Conservation (phyloP, 495 filamentous ascomycete species). For the Penicillium roqueforti region DNA sequence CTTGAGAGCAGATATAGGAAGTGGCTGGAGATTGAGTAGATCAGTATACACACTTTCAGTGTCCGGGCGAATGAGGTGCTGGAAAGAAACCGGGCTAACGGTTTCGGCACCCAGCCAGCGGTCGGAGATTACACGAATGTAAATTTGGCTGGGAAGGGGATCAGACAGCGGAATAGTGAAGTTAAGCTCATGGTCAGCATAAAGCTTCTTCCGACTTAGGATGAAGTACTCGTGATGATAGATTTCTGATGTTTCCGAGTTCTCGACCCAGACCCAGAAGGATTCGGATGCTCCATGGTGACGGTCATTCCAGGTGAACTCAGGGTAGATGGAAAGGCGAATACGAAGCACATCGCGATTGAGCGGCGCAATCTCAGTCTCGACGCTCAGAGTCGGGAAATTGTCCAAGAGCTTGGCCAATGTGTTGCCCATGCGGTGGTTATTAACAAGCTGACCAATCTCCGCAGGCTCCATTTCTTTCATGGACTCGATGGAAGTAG, state of each 20-base stretch:
- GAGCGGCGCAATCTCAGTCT: conserved; percentile 89
- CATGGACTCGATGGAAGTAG: conserved; percentile 72
- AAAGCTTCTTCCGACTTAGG: conserved; percentile 77
- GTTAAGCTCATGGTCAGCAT: conserved; percentile 93
- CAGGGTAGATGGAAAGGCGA: conserved; percentile 75
- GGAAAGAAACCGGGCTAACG: conserved; percentile 90
- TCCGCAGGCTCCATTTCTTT: conserved; percentile 89
- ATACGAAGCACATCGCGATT: conserved; percentile 93
- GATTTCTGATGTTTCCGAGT: conserved; percentile 95
- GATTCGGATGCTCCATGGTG: conserved; percentile 91
- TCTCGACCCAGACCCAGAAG: conserved; percentile 98
- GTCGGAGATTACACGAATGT: conserved; percentile 89
- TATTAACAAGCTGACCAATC: conserved; percentile 89
- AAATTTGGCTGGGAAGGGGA: conserved; percentile 90
- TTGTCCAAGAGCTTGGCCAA: conserved; percentile 79
- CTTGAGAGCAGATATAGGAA: conserved; percentile 83
- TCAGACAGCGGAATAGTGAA: conserved; percentile 96
- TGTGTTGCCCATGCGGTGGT: conserved; percentile 74
- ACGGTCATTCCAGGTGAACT: conserved; percentile 95
- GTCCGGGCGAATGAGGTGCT: conserved; percentile 94
- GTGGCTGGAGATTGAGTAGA: conserved; percentile 82
- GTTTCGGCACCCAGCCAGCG: conserved; percentile 97
- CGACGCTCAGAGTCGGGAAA: conserved; percentile 86
- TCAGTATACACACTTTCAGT: conserved; percentile 97
- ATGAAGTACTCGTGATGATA: conserved; percentile 98